phyloP scores from a whole-genome alignment of 371 early-diverging fungal species.

The Lichtheimia ramosa region DNA sequence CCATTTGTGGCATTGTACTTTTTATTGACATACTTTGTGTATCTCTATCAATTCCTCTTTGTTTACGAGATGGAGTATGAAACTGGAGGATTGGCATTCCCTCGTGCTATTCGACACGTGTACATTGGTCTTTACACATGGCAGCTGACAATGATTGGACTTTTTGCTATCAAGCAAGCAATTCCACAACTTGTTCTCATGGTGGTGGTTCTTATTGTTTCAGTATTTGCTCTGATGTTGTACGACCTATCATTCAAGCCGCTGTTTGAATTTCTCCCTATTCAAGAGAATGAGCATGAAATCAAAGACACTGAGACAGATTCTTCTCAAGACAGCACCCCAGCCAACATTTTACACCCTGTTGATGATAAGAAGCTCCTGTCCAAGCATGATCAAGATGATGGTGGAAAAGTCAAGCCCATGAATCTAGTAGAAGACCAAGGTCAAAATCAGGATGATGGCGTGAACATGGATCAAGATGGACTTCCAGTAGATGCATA shows the following conservation, averaged over 20 bases:
- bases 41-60: slow-evolving; percentile 78
- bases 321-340: background rate
- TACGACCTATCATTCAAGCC: slow-evolving; percentile 67
- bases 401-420: background rate
- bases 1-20: slow-evolving; percentile 78
- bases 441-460: background rate
- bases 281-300: slow-evolving; percentile 5
- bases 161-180: slow-evolving; percentile 61
- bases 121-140: slow-evolving; percentile 69
- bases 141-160: slow-evolving; percentile 66
- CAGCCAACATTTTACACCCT: too few relatives aligned
- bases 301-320: background rate
- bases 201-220: slow-evolving; percentile 48
- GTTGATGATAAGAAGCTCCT: slow-evolving; percentile 2
- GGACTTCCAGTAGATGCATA: slow-evolving; percentile 1
- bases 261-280: slow-evolving; percentile 63
- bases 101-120: slow-evolving; percentile 64
- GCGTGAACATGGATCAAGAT: background rate
- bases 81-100: slow-evolving; percentile 72
- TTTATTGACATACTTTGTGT: slow-evolving; percentile 71
- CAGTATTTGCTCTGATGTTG: slow-evolving; percentile 48
- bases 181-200: slow-evolving; percentile 55
- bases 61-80: slow-evolving; percentile 65
- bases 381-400: background rate
- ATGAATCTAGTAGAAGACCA: background rate